Base-by-base conservation (phyloP, 1,139 yeast species). In the Candida sp. region DNA sequence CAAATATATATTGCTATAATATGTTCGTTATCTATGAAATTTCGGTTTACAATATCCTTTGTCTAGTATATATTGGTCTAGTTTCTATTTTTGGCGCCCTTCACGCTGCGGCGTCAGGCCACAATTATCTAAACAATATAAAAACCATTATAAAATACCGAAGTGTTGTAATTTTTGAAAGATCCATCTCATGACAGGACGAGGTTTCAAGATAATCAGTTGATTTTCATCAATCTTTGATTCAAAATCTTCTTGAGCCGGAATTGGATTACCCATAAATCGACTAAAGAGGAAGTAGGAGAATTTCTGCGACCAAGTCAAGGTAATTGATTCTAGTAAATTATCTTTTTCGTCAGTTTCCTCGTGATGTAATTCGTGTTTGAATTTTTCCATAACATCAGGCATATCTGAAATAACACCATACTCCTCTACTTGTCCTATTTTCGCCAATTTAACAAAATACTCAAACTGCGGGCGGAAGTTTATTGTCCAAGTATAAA, bases 401-500 rank as follows among this genome's bases (percentile, higher is more conserved):
- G 90, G 90, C 48, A 68, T 64, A 59, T 86, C 93, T 3, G 84
- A 72, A 42, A 86, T 70, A 8, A 84, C 65, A 1, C 90, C 93
- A 46, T 61, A 72, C 42, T 70, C 74, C 4, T 49, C 44, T 21
- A 73, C 43, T 6, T 50, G 46, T n/a, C 64, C 63, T 3, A 49
- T 41, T 38, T 49, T 49, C 30, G 74, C 67, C 19, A 73, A 48
- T 29, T 51, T 54, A 21, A 47, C 49, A 43, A 73, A 60, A 53
- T 71, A 71, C 46, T 79, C 77, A 43, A 79, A 70, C 44, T 84
- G 82, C 6, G 54, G 51, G 36, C 64, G 63, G 37, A 66, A 70
- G 60, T 91, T 91, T 37, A 89, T 74, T 1, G 98, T 91, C 98
- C 98, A 91, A 21, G 87, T 67, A 63, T 81, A 88, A 12, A 88